These are phyloP conservation scores for Penicillium paneum DNA, from an alignment of 2,329 filamentous ascomycete genomes.

Conservation along the genomic window DNA sequence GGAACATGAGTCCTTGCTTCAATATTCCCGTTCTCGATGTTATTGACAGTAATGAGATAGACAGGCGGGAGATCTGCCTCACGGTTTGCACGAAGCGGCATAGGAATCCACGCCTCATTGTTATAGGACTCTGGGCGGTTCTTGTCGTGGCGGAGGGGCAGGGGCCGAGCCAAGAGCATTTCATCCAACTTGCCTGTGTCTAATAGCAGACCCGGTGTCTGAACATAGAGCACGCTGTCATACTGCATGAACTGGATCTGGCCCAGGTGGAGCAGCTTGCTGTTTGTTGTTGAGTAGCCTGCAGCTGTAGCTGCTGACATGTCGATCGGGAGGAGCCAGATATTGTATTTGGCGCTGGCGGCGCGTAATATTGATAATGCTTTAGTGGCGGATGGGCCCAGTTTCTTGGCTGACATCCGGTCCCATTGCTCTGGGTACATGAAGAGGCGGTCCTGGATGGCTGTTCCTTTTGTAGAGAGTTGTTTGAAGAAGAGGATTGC, in stretches of 20 bases:
- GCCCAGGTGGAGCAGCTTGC: constrained; percentile 37
- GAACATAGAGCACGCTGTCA: constrained; percentile 44
- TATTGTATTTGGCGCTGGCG: constrained; percentile 39
- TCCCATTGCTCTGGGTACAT: constrained; percentile 49
- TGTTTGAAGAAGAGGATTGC: constrained; percentile 45
- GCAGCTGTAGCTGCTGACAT: constrained; percentile 34
- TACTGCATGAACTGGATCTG: constrained; percentile 44
- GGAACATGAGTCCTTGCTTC: constrained; percentile 40
- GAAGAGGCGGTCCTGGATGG: constrained; percentile 42
- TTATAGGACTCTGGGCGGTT: constrained; percentile 35
- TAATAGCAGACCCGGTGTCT: constrained; percentile 41
- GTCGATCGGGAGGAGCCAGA: constrained; percentile 43
- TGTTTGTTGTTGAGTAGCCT: constrained; percentile 35
- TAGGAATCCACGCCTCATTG: constrained; percentile 39
- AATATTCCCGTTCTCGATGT: constrained; percentile 31
- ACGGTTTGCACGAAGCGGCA: constrained; percentile 34
- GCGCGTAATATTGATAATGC: constrained; percentile 40
- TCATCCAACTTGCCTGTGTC: constrained; percentile 39
- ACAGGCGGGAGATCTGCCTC: constrained; percentile 33
- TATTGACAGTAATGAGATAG: constrained; percentile 40
- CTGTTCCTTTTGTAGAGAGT: constrained; percentile 34
- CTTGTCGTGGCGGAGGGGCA: constrained; percentile 34
- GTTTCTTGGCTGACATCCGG: constrained; percentile 21
- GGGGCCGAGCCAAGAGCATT: constrained; percentile 35
- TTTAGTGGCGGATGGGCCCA: constrained; percentile 27